phyloP scores from a whole-genome alignment of 2,329 filamentous ascomycete genomes.

The Teratosphaeria gauchensis region DNA sequence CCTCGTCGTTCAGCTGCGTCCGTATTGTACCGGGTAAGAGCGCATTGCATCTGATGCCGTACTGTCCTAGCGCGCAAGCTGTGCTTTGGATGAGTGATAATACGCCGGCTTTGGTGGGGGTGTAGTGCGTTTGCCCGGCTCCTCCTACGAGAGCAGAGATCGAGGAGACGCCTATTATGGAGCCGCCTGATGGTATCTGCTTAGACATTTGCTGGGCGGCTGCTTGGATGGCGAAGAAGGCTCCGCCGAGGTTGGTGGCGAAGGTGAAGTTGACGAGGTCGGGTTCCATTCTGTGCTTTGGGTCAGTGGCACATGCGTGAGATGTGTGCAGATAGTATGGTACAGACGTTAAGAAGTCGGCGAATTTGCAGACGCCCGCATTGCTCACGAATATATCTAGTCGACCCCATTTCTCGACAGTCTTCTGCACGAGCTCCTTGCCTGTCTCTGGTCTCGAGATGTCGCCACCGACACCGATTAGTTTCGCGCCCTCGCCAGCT shows the following conservation, averaged over 20 bases:
- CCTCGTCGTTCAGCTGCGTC: constrained; percentile 76
- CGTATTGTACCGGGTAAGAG: constrained; percentile 73
- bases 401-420: constrained; percentile 50
- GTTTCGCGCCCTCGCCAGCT: constrained; percentile 23
- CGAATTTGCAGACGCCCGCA: constrained; percentile 80
- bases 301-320: not conserved
- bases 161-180: constrained; percentile 67
- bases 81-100: constrained; percentile 73
- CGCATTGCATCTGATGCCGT: constrained; percentile 74
- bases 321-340: not conserved
- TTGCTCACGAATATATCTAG: constrained; percentile 71
- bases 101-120: constrained; percentile 78
- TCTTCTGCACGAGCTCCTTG: constrained; percentile 53
- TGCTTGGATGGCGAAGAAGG: constrained; percentile 81
- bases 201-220: constrained; percentile 73
- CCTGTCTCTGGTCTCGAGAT: constrained; percentile 67
- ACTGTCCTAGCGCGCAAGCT: constrained; percentile 66
- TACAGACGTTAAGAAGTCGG: constrained; percentile 64
- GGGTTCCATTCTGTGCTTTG: constrained; percentile 47
- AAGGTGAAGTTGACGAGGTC: constrained; percentile 64
- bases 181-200: constrained; percentile 55
- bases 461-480: constrained; percentile 67
- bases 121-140: constrained; percentile 73
- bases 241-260: constrained; percentile 72
- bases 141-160: constrained; percentile 71